Conservation (phyloP, 1,284 basidiomycete species). For the Lentinula novae-zelandiae region DNA sequence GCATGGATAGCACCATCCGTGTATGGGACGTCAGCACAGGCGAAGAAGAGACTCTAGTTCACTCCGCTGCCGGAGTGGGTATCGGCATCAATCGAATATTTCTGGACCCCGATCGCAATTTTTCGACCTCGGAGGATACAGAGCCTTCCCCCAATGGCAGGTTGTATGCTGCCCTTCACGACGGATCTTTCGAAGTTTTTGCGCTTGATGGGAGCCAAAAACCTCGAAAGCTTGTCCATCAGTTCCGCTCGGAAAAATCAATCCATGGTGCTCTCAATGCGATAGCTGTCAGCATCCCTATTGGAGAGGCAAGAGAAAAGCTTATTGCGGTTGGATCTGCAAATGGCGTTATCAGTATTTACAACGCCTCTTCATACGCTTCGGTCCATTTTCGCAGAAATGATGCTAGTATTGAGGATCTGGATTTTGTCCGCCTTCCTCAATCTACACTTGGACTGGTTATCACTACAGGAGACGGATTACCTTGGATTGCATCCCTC, state of each 20-base stretch:
- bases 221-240: slow-evolving; percentile 34
- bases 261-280: slow-evolving; percentile 41
- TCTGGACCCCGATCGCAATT: slow-evolving; percentile 18
- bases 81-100: slow-evolving; percentile 41
- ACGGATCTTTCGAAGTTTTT: slow-evolving; percentile 53
- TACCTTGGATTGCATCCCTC: slow-evolving; percentile 47
- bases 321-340: slow-evolving; percentile 63
- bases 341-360: slow-evolving; percentile 56
- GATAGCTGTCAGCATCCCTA: slow-evolving; percentile 30
- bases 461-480: slow-evolving; percentile 52
- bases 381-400: slow-evolving; percentile 45
- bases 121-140: slow-evolving; percentile 33
- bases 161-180: slow-evolving; percentile 54
- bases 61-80: slow-evolving; percentile 28
- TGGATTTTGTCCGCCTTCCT: slow-evolving; percentile 34
- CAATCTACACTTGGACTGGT: slow-evolving; percentile 33
- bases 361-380: slow-evolving; percentile 34
- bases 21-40: slow-evolving; percentile 73
- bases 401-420: slow-evolving; percentile 51
- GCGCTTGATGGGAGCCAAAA: slow-evolving; percentile 40
- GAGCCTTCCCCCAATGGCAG: slow-evolving; percentile 29
- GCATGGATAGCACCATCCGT: slow-evolving; percentile 66
- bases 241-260: slow-evolving; percentile 34
- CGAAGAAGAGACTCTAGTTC: slow-evolving; percentile 34
- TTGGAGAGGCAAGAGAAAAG: slow-evolving; percentile 26